Base-by-base conservation (phyloP, 1,139 yeast species). In the Ogataea hybrid region DNA sequence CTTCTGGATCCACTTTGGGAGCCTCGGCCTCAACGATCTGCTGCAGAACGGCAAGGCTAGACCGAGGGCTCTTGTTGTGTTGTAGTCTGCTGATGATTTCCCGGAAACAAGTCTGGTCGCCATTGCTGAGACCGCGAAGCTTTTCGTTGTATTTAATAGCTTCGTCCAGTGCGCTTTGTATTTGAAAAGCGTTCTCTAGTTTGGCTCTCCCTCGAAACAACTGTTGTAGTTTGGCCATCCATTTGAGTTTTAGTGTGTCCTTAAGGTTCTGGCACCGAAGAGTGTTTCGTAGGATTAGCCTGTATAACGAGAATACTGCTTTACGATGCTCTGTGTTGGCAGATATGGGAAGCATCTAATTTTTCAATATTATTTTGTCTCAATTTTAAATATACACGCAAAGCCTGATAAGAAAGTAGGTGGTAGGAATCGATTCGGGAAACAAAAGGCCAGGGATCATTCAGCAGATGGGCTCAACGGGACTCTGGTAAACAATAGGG, bases 211-310 rank as follows among this genome's bases (percentile, higher is more conserved):
- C 22, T 7, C 41, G 32, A 28, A 38, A 38, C 12, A 10, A 15
- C n/a, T 16, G 21, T 18, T 38, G 41, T 16, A 38, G 17, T 14
- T 10, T 22, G n/a, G 32, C 12, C 2, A 38, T 25, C 28, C 28
- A 21, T 11, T 27, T 32, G 16, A 11, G 20, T 15, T 21, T 38
- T 4, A 16, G 22, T 5, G 20, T 18, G 11, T 9, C 33, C 4
- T 32, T n/a, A 9, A 38, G 41, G 15, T 38, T 38, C 25, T 22
- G 20, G 25, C 41, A 38, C n/a, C 41, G 41, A 5, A 38, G 14
- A 6, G 36, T 38, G 28, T 38, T 38, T 32, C 41, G 37, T 2
- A 38, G 7, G 3, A 38, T 20, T 6, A 38, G 41, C 28, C 41
- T 12, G 16, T 38, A 38, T 14, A 38, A 9, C 4, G 36, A 32